phyloP scores from a whole-genome alignment of 2,329 filamentous ascomycete genomes.

The Aspergillus arachidicola region DNA sequence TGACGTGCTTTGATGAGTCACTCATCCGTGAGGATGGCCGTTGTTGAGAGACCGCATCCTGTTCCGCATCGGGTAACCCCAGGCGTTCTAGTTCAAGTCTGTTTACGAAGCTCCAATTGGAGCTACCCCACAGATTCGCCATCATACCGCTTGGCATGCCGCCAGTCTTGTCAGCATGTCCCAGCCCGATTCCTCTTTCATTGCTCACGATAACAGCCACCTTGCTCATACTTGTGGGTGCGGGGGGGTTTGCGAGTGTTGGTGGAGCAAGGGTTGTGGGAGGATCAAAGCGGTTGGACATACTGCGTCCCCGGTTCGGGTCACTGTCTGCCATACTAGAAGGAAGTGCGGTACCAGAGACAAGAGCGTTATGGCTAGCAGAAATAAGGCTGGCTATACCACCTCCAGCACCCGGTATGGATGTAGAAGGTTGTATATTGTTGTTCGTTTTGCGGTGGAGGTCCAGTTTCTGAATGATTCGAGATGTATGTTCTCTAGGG shows the following conservation, averaged over 20 bases:
- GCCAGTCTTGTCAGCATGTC: conserved; percentile 63
- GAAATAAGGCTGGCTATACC: conserved; percentile 86
- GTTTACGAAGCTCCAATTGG: conserved; percentile 74
- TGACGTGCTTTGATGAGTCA: conserved; percentile 28
- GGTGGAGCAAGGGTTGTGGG: conserved; percentile 73
- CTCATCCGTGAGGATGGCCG: conserved; percentile 25
- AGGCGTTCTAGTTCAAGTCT: conserved; percentile 60
- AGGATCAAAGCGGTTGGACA: conserved; percentile 48
- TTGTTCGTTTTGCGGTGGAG: conserved; percentile 75
- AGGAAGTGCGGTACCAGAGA: conserved; percentile 57
- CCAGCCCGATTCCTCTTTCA: conserved; percentile 69
- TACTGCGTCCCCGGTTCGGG: conserved; percentile 35
- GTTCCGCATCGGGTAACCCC: conserved; percentile 33
- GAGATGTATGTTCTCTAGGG: conserved; percentile 75
- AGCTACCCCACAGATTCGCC: conserved; percentile 92
- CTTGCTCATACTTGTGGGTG: conserved; percentile 82
- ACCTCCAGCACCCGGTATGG: conserved; percentile 50
- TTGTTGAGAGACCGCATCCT: conserved; percentile 20
- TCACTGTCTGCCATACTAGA: conserved; percentile 42
- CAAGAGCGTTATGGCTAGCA: conserved; percentile 77
- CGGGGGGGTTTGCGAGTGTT: conserved; percentile 80
- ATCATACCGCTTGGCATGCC: conserved; percentile 81
- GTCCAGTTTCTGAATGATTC: conserved; percentile 92
- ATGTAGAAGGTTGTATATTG: conserved; percentile 53
- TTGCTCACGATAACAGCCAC: conserved; percentile 79